phyloP scores from a whole-genome alignment of 2,329 filamentous ascomycete species.

The Apiospora malaysiana region DNA sequence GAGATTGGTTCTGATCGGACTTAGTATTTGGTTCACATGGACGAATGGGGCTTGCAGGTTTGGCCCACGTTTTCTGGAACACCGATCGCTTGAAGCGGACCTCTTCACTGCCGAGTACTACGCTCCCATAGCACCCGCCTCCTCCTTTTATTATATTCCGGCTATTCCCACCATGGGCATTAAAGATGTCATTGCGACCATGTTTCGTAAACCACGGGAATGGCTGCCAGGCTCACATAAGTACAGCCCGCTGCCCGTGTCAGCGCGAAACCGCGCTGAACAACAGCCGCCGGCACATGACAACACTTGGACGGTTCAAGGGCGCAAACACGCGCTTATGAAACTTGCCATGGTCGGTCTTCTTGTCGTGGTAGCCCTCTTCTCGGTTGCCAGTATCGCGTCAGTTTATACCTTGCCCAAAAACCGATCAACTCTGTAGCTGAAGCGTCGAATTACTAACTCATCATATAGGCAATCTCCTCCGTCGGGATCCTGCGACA shows the following conservation, averaged over 20 bases:
- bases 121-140: background rate
- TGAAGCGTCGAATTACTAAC: background rate
- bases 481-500: constrained; percentile 53
- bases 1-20: background rate
- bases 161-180: constrained; percentile 12
- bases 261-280: background rate
- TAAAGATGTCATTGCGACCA: background rate
- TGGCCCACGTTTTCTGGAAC: constrained; percentile 2
- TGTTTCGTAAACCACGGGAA: background rate
- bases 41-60: background rate
- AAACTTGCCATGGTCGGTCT: constrained; percentile 24
- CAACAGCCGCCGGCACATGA: background rate
- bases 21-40: background rate
- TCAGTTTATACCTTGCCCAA: background rate
- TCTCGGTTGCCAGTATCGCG: constrained; percentile 22
- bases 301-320: background rate
- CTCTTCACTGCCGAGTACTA: background rate
- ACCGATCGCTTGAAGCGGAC: background rate
- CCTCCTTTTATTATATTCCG: background rate
- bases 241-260: constrained; percentile 25
- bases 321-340: constrained; percentile 22
- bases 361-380: constrained; percentile 18
- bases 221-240: constrained; percentile 20
- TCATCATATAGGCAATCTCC: constrained; percentile 28
- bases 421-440: no score